Base-by-base conservation (phyloP, 202 grass and related monocot genomes). In the Hordeum pubiflorum region DNA sequence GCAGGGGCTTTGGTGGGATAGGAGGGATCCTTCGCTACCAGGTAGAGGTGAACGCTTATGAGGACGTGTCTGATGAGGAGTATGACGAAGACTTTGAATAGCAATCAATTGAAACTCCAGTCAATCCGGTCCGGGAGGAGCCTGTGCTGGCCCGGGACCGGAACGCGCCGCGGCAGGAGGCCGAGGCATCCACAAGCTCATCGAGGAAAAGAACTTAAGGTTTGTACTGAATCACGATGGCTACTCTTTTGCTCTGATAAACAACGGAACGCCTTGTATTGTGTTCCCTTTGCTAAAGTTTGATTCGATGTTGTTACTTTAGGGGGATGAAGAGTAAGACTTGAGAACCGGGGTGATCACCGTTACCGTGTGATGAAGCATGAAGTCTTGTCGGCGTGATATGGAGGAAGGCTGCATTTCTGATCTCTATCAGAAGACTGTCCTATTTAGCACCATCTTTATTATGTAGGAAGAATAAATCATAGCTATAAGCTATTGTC, bases 1-100 rank as follows among this genome's bases (percentile, higher is more conserved):
- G 83, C 77, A 39, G 82, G 79, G 89, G 89, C 40, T 90, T 87
- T 83, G 84, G 88, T 55, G 88, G 84, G 26, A 87, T 90, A 43
- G 84, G 88, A 38, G 88, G 88, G 2, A 87, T 87, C 31, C 77
- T 90, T 22, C 83, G 76, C 29, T 90, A 90, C 72, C 84, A 77
- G 50, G 69, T 81, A 14, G 84, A 90, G 55, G 75, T 90, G 23
- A 90, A 81, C 27, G 69, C 62, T 26, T 87, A 84, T 9, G 88
- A 90, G 32, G 84, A 90, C 9, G 58, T 58, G 50, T 81, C 76
- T 14, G 88, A 87, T 27, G 74, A 67, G 54, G 87, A 87, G 63
- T 69, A 63, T 31, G 61, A 72, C 17, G 83, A 90, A 29, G 88
- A 90, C 52, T 84, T 74, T 62, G 88, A 90, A 83, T 87, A 90